A percentile compares a stretch with the other conserved stretches of the same genome.
These are phyloP conservation scores for Phytophthora ramorum DNA, from an alignment of 352 stramenopile species.

Conservation along the genomic window DNA sequence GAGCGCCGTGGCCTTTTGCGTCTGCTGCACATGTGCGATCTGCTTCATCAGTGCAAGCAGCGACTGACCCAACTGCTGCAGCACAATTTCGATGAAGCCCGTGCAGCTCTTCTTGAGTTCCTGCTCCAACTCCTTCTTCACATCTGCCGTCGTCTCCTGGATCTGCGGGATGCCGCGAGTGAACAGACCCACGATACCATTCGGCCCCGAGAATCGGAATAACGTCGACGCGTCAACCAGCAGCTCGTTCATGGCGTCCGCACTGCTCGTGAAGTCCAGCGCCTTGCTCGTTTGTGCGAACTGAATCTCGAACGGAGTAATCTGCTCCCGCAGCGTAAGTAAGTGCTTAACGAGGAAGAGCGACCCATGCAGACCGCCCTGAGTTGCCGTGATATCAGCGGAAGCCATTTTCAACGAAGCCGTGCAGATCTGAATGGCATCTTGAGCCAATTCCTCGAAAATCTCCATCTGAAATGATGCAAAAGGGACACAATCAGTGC, in stretches of 20 bases:
- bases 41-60: conserved; percentile 73
- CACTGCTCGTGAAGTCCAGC: conserved; percentile 79
- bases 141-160: conserved; percentile 78
- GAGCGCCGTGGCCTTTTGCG: conserved; percentile 39
- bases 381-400: conserved; percentile 59
- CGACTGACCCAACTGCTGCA: conserved; percentile 66
- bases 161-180: conserved; percentile 79
- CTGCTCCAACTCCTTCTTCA: conserved; percentile 81
- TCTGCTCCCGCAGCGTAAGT: conserved; percentile 84
- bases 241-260: conserved; percentile 77
- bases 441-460: conserved; percentile 85
- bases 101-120: conserved; percentile 87
- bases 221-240: conserved; percentile 69
- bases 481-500: neutral
- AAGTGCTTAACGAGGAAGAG: conserved; percentile 87
- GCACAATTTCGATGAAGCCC: conserved; percentile 75
- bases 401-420: conserved; percentile 81
- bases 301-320: conserved; percentile 87
- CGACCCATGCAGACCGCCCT: conserved; percentile 65
- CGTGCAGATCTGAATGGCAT: conserved; percentile 84
- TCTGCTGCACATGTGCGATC: conserved; percentile 56
- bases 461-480: conserved; percentile 70
- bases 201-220: conserved; percentile 69
- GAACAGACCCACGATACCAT: conserved; percentile 66
- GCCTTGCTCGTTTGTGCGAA: conserved; percentile 76